Conservation (phyloP, 495 filamentous ascomycete species). For the Trichoderma orchidacearum region DNA sequence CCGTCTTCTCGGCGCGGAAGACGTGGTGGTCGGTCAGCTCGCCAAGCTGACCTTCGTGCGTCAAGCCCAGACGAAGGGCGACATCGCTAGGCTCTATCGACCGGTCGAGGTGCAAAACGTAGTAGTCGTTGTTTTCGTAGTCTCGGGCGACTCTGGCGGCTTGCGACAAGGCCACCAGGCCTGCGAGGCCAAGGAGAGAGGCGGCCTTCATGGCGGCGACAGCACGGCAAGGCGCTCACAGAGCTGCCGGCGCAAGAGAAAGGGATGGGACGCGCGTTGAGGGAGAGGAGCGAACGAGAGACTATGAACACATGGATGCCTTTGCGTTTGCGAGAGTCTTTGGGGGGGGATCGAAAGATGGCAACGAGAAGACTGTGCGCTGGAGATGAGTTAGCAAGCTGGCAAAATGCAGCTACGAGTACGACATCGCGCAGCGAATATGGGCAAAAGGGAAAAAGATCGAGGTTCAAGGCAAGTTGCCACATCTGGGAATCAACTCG, state of each 20-base stretch:
- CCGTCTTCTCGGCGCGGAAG: conserved; percentile 55
- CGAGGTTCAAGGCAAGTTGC: neutral
- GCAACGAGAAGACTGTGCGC: neutral
- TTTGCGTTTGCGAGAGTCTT: neutral
- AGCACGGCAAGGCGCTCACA: neutral
- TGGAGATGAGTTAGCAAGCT: neutral
- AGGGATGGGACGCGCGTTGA: neutral
- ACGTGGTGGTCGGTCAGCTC: conserved; percentile 73
- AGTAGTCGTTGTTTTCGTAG: conserved; percentile 71
- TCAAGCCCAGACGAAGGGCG: conserved; percentile 57
- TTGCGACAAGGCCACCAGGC: conserved; percentile 3
- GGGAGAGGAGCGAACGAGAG: neutral
- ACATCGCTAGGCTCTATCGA: conserved; percentile 54
- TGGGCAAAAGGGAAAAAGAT: neutral
- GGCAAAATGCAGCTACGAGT: neutral
- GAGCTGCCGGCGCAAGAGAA: neutral
- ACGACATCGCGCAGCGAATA: neutral
- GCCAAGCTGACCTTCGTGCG: conserved; percentile 73
- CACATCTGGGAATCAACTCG: neutral
- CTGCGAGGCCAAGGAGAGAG: neutral
- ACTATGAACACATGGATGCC: neutral
- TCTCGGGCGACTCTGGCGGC: conserved; percentile 14
- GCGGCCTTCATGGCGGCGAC: conserved; percentile 4
- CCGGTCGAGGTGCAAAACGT: conserved; percentile 68
- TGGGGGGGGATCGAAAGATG: neutral